Conservation (phyloP, 2,329 filamentous ascomycete species). For the Botrytis squamosa region DNA sequence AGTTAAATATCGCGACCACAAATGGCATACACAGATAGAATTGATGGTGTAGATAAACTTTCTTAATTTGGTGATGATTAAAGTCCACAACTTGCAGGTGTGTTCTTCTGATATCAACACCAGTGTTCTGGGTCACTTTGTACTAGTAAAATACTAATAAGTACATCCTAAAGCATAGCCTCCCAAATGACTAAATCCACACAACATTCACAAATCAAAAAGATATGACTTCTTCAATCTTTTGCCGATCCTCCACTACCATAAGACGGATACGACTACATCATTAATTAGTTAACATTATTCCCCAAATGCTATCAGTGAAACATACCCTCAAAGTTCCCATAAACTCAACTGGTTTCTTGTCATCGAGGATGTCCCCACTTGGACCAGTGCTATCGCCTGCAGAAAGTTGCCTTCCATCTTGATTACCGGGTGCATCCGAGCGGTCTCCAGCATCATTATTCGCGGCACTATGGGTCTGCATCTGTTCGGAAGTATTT, state of each 20-base stretch:
- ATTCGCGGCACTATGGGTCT: neutral
- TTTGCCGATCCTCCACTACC: neutral
- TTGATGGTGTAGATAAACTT: too few species aligned
- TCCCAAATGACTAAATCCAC: neutral
- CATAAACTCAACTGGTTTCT: neutral
- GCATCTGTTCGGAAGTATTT: neutral
- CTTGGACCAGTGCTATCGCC: too few species aligned
- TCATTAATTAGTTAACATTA: neutral
- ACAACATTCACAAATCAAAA: neutral
- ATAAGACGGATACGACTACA: neutral
- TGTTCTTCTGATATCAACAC: neutral
- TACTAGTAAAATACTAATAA: neutral
- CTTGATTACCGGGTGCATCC: neutral
- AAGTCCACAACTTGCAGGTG: too few species aligned
- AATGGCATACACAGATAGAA: neutral
- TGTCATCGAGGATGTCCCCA: neutral
- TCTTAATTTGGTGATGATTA: too few species aligned
- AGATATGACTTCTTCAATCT: neutral
- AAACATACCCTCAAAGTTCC: neutral
- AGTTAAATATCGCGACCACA: constrained; percentile 14
- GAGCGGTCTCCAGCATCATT: too few species aligned
- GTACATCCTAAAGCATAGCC: neutral
- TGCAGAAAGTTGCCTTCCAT: neutral
- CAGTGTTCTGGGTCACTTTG: neutral
- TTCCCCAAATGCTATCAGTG: too few species aligned